Evolutionary conservation across 1,139 yeast genomes (phyloP).

Genomic region (Pneumocystis jirovecii): DNA sequence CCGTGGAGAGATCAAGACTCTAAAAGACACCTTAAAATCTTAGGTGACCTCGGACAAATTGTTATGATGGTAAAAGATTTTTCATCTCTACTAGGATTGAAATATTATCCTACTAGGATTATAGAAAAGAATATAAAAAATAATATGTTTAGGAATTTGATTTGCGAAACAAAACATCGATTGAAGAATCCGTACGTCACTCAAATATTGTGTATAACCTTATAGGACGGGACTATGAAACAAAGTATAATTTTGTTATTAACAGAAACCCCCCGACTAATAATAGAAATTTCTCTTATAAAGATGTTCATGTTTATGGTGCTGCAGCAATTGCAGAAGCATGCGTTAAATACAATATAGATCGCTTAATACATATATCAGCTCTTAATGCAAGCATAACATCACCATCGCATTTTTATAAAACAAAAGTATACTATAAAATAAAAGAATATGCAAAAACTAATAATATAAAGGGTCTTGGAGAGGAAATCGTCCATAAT

Average conservation of each 20-base stretch:
- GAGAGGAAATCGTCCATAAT: slow-evolving; percentile 56
- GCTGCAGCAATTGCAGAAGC: slow-evolving; percentile 67
- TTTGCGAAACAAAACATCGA: slow-evolving; percentile 58
- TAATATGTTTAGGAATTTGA: slow-evolving; percentile 47
- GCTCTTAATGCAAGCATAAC: slow-evolving; percentile 61
- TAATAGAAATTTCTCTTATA: slow-evolving; percentile 41
- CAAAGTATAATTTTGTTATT: slow-evolving; percentile 30
- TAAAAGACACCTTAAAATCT: slow-evolving; percentile 63
- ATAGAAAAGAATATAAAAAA: slow-evolving; percentile 30
- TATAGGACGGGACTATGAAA: slow-evolving; percentile 61
- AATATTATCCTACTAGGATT: not conserved
- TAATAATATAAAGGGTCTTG: slow-evolving; percentile 36
- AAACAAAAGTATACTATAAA: slow-evolving; percentile 37
- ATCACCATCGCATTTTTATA: slow-evolving; percentile 55
- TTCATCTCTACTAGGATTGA: not conserved
- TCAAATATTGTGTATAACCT: slow-evolving; percentile 74
- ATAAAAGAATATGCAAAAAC: not conserved
- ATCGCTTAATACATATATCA: slow-evolving; percentile 66
- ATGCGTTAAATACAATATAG: slow-evolving; percentile 54
- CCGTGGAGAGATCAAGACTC: slow-evolving; percentile 73
- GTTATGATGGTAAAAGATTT: slow-evolving; percentile 6
- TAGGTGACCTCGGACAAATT: slow-evolving; percentile 80
- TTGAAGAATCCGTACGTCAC: slow-evolving; percentile 64
- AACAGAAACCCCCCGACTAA: not conserved
- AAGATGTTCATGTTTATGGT: slow-evolving; percentile 69